Conservation (phyloP, 305 asterid genomes). For the Fraxinus sp. region DNA sequence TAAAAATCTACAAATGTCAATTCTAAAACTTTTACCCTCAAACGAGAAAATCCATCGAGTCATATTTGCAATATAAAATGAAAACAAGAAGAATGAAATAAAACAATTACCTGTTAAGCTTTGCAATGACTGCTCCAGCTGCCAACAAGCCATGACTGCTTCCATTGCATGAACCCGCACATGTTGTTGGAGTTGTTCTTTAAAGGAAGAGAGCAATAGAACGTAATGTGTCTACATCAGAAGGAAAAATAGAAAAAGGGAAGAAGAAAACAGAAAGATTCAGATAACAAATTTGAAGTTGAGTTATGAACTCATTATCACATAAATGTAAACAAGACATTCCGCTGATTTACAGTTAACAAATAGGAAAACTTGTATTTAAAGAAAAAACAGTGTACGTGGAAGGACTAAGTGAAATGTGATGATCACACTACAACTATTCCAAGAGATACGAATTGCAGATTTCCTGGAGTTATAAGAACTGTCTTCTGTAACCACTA, state of each 20-base stretch:
- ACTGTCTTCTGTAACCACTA: not conserved
- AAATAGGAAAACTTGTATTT: not conserved
- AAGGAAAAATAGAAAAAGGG: slow-evolving; percentile 11
- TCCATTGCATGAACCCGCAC: slow-evolving; percentile 99
- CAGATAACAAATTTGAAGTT: not conserved
- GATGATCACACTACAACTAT: not conserved
- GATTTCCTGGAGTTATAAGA: not conserved
- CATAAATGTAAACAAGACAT: not conserved
- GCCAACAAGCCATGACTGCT: slow-evolving; percentile 99
- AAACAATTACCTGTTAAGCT: slow-evolving; percentile 74
- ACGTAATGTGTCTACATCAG: slow-evolving; percentile 75
- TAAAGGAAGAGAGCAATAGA: slow-evolving; percentile 84
- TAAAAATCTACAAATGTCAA: not conserved
- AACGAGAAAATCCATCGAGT: not conserved
- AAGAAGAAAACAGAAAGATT: not conserved
- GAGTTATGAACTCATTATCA: not conserved
- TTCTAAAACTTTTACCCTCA: not conserved
- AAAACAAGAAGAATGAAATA: slow-evolving; percentile 2
- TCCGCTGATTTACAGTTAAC: not conserved
- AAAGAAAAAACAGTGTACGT: not conserved
- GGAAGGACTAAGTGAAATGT: not conserved
- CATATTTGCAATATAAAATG: slow-evolving; percentile 8
- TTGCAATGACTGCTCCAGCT: slow-evolving; percentile 94
- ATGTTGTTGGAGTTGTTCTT: slow-evolving; percentile 97
- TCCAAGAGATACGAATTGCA: not conserved